Evolutionary conservation across 2,329 filamentous ascomycete genomes (phyloP), one percentile per base, ranked within the genome.

Genomic region (Teratosphaeria gauchensis): DNA sequence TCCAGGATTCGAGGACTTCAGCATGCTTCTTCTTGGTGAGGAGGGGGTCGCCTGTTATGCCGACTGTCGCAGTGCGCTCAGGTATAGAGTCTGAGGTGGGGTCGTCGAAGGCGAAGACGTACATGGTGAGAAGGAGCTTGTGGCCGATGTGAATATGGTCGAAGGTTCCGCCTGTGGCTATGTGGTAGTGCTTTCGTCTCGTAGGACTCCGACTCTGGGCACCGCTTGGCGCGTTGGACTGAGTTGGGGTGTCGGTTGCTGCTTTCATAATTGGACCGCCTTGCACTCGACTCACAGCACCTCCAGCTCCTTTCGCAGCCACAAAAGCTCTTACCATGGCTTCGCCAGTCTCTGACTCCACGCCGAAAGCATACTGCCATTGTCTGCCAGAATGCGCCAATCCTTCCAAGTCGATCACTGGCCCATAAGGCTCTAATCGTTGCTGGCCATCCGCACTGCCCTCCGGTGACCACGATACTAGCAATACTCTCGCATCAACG

Each of bases 81-180:
- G 54, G 52, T 8, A 48, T 48, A 4, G 31, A 38, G 30, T 32
- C n/a, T 9, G 52, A 28, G 7, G 14, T 30, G 5, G 52, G 52
- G 33, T 74, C 67, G 59, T 83, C 82, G 58, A 88, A 79, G 16
- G 90, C 80, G 58, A 96, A 82, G 0, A 86, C 83, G 0, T 88
- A 89, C 61, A 92, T 92, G n/a, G 92, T 91, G 21, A 99, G 82
- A 21, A 99, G 82, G n/a, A 97, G 80, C 75, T 97, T 99, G 77
- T 99, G 94, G 5, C 94, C 94, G 3, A 89, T 86, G 71, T 99
- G 94, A 24, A 99, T 82, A 74, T 97, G 91, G 72, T 99, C 94
- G 74, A 97, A 99, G 0, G 94, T 99, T 9, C 94, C 94, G 32
- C 92, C 94, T 12, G 97, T 83, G 56, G 87, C 89, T 55, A 95